Base-by-base conservation (phyloP, 805 yeast genomes). In the Wickerhamomyces queroliae region DNA sequence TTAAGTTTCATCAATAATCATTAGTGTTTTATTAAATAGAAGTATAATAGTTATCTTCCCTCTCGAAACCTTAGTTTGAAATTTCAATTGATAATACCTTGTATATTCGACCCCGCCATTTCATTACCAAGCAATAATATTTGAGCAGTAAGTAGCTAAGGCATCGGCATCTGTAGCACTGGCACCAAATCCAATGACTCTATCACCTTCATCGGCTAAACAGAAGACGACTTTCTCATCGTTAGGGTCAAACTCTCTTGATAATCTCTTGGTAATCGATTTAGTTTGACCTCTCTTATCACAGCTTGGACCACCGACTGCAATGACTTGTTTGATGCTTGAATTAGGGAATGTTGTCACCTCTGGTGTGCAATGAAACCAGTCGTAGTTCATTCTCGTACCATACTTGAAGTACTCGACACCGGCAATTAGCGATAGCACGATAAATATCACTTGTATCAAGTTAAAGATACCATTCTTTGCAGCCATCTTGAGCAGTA, bases 301-400 rank as follows among this genome's bases (percentile, higher is more conserved):
- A 52, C 73, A 68, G 33, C 66, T 57, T 27, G 69, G 65, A 1
- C 73, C 72, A 32, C 73, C 73, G 17, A 55, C 50, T 7, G 71
- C 62, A 41, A 54, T 62, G 23, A 64, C 43, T 33, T 57, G 58
- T 10, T 53, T 43, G 10, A 62, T 55, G 2, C 63, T 58, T 5
- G 56, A 49, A 19, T 52, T 42, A 13, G 55, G 52, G 9, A 48
- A 43, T 9, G 43, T 41, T 19, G 56, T 54, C 9, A 53, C 45
- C 7, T 48, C 39, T 12, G 69, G 63, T 11, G 70, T 66, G 43
- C 73, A 68, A 39, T 68, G 73, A 48, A 68, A 64, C 70, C 69
- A 66, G 22, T 68, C 72, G 40, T 68, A 68, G 43, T 66, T 58
- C 26, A 56, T 50, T 43, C 55, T 58, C 2, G 72, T 66, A 16